Percentiles rank a stretch among this genome's conserved stretches.
Conservation (phyloP, 441 rosid species). For the Pelargonium cotyledonis region DNA sequence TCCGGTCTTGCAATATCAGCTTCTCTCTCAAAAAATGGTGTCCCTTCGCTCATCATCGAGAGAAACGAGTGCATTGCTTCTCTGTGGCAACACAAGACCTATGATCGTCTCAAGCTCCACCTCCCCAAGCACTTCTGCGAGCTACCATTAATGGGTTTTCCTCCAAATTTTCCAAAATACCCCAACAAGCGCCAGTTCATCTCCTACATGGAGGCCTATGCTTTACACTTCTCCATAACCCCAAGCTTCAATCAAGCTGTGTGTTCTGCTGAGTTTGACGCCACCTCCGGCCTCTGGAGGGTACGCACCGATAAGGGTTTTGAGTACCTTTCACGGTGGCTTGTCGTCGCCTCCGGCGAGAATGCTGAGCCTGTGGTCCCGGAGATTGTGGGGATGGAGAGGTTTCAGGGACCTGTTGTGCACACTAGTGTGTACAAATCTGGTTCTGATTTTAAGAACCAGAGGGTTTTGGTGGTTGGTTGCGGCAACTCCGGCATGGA, state of each 20-base stretch:
- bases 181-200: slow-evolving; percentile 68
- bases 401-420: slow-evolving; percentile 44
- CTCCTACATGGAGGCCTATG: slow-evolving; percentile 69
- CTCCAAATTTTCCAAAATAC: slow-evolving; percentile 62
- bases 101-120: slow-evolving; percentile 84
- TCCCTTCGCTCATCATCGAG: slow-evolving; percentile 70
- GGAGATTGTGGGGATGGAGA: slow-evolving; percentile 50
- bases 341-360: slow-evolving; percentile 86
- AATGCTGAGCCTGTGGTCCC: slow-evolving; percentile 80
- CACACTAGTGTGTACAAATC: slow-evolving; percentile 75
- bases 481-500: slow-evolving; percentile 99
- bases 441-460: slow-evolving; percentile 53
- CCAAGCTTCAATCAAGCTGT: slow-evolving; percentile 65
- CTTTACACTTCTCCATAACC: slow-evolving; percentile 53
- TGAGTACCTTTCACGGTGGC: slow-evolving; percentile 58
- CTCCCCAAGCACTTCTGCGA: slow-evolving; percentile 81
- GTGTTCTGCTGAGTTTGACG: slow-evolving; percentile 43
- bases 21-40: slow-evolving; percentile 48
- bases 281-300: slow-evolving; percentile 45
- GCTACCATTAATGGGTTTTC: slow-evolving; percentile 63
- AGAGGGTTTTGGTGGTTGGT: slow-evolving; percentile 68
- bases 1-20: slow-evolving; percentile 82
- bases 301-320: slow-evolving; percentile 44
- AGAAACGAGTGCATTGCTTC: slow-evolving; percentile 73
- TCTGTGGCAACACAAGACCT: slow-evolving; percentile 70